Conservation (phyloP, 2,329 filamentous ascomycete genomes). For the Penicillium verrucosum region DNA sequence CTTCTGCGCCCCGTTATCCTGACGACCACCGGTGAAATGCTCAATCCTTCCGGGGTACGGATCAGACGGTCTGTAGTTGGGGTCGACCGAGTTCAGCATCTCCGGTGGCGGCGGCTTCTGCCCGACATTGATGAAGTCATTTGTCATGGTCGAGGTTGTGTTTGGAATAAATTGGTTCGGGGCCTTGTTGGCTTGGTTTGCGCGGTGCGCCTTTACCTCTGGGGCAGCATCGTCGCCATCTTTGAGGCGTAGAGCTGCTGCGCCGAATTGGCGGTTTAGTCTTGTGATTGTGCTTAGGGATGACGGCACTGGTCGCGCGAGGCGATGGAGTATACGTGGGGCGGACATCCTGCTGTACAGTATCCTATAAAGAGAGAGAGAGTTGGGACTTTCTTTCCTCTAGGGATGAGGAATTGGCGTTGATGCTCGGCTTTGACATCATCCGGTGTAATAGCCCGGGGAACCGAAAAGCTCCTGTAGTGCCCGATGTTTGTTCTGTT, state of each 20-base stretch:
- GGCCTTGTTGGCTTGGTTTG: conserved; percentile 56
- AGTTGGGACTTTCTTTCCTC: conserved; percentile 1
- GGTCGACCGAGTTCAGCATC: conserved; percentile 55
- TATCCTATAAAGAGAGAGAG: background rate
- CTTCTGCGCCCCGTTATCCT: conserved; percentile 52
- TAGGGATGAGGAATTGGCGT: conserved; percentile 10
- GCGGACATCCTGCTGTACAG: conserved; percentile 43
- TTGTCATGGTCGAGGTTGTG: conserved; percentile 61
- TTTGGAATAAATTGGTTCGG: conserved; percentile 63
- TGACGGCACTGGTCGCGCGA: conserved; percentile 39
- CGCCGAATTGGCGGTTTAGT: conserved; percentile 32
- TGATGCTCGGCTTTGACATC: conserved; percentile 38
- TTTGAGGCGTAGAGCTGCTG: conserved; percentile 32
- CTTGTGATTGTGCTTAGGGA: conserved; percentile 23
- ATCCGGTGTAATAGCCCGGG: conserved; percentile 27
- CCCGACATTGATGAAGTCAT: conserved; percentile 61
- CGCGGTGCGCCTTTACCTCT: conserved; percentile 53
- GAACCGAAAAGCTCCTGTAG: conserved; percentile 20
- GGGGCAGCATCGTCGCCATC: conserved; percentile 52
- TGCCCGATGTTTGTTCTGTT: conserved; percentile 37
- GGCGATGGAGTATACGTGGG: conserved; percentile 45
- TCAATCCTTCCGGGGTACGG: conserved; percentile 61
- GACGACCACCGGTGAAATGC: conserved; percentile 63
- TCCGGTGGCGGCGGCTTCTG: conserved; percentile 58
- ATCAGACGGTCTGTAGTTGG: conserved; percentile 57